A percentile compares a stretch with the other conserved stretches of the same genome.
These are phyloP conservation scores for Epicoccum nigrum DNA, from an alignment of 2,329 filamentous ascomycete genomes.

Conservation along the genomic window DNA sequence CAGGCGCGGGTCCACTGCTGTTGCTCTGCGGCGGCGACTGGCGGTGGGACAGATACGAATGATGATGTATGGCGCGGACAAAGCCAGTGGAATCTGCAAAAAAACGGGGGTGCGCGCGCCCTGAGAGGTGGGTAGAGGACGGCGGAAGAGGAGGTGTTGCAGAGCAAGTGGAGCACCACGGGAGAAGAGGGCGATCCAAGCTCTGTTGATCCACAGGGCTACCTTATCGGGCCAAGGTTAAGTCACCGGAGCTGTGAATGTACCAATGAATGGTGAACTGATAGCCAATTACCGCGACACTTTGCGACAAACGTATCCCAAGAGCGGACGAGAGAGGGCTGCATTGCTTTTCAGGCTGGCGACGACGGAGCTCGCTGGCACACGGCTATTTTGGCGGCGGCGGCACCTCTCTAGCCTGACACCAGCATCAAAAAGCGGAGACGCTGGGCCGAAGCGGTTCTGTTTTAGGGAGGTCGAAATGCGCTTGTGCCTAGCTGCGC, in stretches of 20 bases:
- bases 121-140: slow-evolving; percentile 21
- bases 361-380: slow-evolving; percentile 1
- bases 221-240: slow-evolving; percentile 13
- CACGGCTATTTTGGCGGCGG: background rate
- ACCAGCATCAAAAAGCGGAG: slow-evolving; percentile 15
- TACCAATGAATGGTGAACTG: background rate
- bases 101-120: slow-evolving; percentile 7
- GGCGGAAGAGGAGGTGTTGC: slow-evolving; percentile 26
- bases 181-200: slow-evolving; percentile 23
- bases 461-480: slow-evolving; percentile 20
- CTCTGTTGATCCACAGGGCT: slow-evolving; percentile 9
- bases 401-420: slow-evolving; percentile 21
- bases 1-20: slow-evolving; percentile 15
- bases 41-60: slow-evolving; percentile 20
- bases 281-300: background rate
- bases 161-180: slow-evolving; percentile 25
- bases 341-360: slow-evolving; percentile 19
- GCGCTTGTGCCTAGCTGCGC: slow-evolving; percentile 5
- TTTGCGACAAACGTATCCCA: slow-evolving; percentile 8
- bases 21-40: slow-evolving; percentile 19
- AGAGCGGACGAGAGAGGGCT: slow-evolving; percentile 8
- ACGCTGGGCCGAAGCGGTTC: slow-evolving; percentile 15
- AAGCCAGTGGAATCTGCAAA: slow-evolving; percentile 11
- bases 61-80: slow-evolving; percentile 29
- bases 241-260: slow-evolving; percentile 1